A percentile compares a stretch with the other conserved stretches of the same genome.
Conservation (phyloP, 768 basidiomycete genomes). For the Symmetrospora coprosmae region DNA sequence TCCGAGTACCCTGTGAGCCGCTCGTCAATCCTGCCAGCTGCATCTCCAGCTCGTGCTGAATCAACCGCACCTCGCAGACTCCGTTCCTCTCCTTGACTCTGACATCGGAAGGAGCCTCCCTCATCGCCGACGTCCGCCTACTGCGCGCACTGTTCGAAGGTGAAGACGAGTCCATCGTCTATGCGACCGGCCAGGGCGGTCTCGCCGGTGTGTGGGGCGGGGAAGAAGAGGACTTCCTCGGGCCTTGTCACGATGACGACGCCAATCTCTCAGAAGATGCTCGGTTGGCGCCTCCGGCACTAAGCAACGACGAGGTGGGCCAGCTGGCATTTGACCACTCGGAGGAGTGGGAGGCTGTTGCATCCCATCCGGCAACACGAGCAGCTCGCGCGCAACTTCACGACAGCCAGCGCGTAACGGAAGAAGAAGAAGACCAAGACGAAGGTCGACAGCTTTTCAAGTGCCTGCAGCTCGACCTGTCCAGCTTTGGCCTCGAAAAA, state of each 20-base stretch:
- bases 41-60: no score
- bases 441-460: slow-evolving; percentile 38
- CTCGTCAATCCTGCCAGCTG: neutral
- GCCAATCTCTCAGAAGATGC: no score
- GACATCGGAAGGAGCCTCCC: slow-evolving; percentile 59
- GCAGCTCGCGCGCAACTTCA: no score
- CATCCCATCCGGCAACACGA: no score
- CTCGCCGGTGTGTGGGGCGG: slow-evolving; percentile 38
- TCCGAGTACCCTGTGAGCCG: slow-evolving; percentile 1
- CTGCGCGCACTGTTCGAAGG: slow-evolving; percentile 58
- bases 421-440: slow-evolving; percentile 36
- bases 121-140: slow-evolving; percentile 56
- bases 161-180: slow-evolving; percentile 55
- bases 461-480: slow-evolving; percentile 62
- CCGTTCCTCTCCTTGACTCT: slow-evolving; percentile 69
- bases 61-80: neutral
- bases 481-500: slow-evolving; percentile 60
- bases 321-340: neutral
- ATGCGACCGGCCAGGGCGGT: slow-evolving; percentile 44
- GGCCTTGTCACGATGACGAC: slow-evolving; percentile 12
- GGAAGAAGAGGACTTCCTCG: slow-evolving; percentile 18
- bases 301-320: neutral
- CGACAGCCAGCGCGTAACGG: slow-evolving; percentile 32
- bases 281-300: neutral
- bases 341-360: neutral